Evolutionary conservation across 148 eudicot genomes (phyloP).

Genomic region (Heliamphora exappendiculata): DNA sequence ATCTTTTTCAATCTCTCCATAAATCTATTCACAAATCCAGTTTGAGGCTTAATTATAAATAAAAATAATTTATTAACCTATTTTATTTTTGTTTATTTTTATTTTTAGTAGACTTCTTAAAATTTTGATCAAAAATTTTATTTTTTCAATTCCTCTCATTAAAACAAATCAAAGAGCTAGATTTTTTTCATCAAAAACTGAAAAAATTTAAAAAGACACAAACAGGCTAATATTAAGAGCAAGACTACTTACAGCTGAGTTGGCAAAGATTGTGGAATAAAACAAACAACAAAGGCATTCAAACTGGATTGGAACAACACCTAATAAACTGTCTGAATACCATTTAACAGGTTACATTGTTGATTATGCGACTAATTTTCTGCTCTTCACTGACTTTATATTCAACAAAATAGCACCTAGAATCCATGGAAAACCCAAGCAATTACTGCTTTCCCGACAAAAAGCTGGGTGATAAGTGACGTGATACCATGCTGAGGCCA

Average conservation of each 20-base stretch:
- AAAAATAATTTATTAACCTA: too few species aligned
- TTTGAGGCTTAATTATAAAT: too few species aligned
- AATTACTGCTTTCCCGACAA: slow-evolving; percentile 45
- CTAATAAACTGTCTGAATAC: neutral
- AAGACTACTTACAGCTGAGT: neutral
- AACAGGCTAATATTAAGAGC: too few species aligned
- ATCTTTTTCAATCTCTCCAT: too few species aligned
- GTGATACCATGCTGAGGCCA: slow-evolving; percentile 97
- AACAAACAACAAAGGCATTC: neutral
- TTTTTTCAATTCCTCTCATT: too few species aligned
- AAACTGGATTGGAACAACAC: neutral
- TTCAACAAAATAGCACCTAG: slow-evolving; percentile 59
- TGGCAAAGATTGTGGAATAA: neutral
- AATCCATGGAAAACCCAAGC: slow-evolving; percentile 89
- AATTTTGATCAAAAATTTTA: too few species aligned
- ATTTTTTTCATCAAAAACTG: too few species aligned
- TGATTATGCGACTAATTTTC: slow-evolving; percentile 9
- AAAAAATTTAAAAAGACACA: too few species aligned
- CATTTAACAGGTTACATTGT: neutral
- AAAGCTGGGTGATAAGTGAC: slow-evolving; percentile 70
- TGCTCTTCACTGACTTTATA: slow-evolving; percentile 44
- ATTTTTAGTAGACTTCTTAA: too few species aligned
- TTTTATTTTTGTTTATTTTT: too few species aligned
- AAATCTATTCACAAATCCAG: too few species aligned
- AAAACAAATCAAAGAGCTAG: too few species aligned